phyloP scores from a whole-genome alignment of 2,329 filamentous ascomycete species.

The Beauveria medogensis region DNA sequence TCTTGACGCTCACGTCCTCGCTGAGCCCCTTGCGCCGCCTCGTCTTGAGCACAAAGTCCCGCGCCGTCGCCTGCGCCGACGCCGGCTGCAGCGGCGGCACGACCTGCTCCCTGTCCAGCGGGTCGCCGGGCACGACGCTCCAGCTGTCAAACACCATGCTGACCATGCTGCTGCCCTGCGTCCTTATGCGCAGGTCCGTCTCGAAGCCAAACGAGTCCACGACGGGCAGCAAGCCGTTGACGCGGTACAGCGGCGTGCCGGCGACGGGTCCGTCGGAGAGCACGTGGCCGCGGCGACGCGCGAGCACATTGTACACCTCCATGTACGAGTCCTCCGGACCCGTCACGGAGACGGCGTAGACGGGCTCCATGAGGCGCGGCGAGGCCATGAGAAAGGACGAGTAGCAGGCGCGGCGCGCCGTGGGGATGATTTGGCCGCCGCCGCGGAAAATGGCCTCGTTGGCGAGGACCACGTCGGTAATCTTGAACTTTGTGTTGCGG shows the following conservation, averaged over 20 bases:
- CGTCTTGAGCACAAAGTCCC: conserved; percentile 96
- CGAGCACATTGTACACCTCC: conserved; percentile 84
- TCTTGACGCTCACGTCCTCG: conserved; percentile 91
- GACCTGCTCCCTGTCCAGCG: conserved; percentile 78
- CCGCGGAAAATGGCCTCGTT: conserved; percentile 89
- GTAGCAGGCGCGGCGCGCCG: conserved; percentile 85
- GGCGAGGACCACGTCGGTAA: conserved; percentile 83
- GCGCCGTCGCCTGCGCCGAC: conserved; percentile 75
- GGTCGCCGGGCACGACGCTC: conserved; percentile 93
- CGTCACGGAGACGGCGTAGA: conserved; percentile 88
- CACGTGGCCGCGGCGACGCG: conserved; percentile 82
- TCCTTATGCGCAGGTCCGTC: conserved; percentile 92
- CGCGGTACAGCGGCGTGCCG: conserved; percentile 86
- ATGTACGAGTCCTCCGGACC: conserved; percentile 84
- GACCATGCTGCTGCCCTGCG: conserved; percentile 84
- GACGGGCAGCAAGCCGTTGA: conserved; percentile 84
- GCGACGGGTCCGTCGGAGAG: conserved; percentile 90
- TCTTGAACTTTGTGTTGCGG: conserved; percentile 94
- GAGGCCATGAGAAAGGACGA: conserved; percentile 96
- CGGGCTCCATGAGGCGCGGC: conserved; percentile 90
- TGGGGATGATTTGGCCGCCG: conserved; percentile 95
- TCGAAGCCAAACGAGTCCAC: conserved; percentile 98
- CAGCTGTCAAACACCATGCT: conserved; percentile 92
- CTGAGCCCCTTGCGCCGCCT: conserved; percentile 85
- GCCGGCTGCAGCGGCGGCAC: conserved; percentile 82